Base-by-base conservation (phyloP, 2,329 filamentous ascomycete species). In the Trematosphaeria pertusa region DNA sequence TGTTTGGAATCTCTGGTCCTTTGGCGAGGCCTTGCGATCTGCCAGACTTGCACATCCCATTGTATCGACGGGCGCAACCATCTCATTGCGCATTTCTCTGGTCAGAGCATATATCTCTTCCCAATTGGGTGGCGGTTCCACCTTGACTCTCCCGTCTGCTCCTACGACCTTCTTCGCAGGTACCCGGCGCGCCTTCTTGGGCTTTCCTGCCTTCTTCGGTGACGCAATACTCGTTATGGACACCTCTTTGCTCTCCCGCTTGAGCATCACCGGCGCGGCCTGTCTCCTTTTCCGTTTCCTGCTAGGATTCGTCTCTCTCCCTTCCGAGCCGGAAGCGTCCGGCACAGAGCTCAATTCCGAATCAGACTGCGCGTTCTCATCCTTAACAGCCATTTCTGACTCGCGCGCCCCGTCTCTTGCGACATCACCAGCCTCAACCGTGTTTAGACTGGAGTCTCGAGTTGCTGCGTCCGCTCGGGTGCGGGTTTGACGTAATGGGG, bases 1-100 rank as follows among this genome's bases (percentile, higher is more conserved):
- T 3, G 90, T 96, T 64, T 97, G 92, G 61, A 95, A 92, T 5
- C 92, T 83, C 67, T 85, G 85, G 64, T 87, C 82, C 43, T 77
- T 70, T 12, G 78, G 76, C 0, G 74, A 70, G 3, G 64, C 71
- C 12, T 74, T 69, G 37, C 80, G 75, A 44, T 83, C 76, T 2
- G 88, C 89, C 8, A 94, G 79, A 6, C 83, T 82, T 72, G 91
- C 91, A 73, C 94, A 99, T 9, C 94, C 94, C 92, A 97, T 97
- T 0, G 93, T 97, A 71, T 99, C 94, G 9, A 99, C 94, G 0
- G 93, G 89, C 1, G 94, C 94, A 0, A 81, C 72, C 30, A 81
- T 88, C 73, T 76, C 82, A 67, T 67, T 88, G 74, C 74, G 87
- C 91, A 97, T 97, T 63, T 83, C 81, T 62, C 87, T 87, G 34